A percentile compares a stretch with the other conserved stretches of the same genome.
phyloP scores from a whole-genome alignment of 257 asterid genomes.

The Solanum pimpinellifolium region DNA sequence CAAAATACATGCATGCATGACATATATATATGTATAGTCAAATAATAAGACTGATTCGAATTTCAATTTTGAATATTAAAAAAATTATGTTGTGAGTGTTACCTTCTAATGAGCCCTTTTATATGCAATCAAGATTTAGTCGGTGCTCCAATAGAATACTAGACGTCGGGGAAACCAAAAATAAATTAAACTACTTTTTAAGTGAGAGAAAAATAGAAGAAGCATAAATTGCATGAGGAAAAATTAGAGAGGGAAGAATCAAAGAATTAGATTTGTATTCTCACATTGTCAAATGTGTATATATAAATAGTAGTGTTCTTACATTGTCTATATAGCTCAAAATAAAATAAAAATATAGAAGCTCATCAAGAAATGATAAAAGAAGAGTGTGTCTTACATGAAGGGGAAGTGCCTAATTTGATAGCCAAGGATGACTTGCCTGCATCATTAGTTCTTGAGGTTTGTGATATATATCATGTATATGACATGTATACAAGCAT shows the following conservation, averaged over 20 bases:
- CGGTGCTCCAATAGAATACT: accelerated
- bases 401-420: slow-evolving; percentile 27
- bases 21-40: background rate
- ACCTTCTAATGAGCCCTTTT: accelerated
- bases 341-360: background rate
- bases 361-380: background rate
- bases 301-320: background rate
- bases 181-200: background rate
- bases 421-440: slow-evolving; percentile 85
- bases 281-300: background rate
- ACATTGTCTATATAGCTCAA: background rate
- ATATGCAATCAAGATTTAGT: too few relatives aligned
- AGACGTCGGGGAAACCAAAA: accelerated
- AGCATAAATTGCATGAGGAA: background rate
- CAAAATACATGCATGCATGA: background rate
- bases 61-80: too few relatives aligned
- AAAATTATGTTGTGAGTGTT: accelerated
- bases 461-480: background rate
- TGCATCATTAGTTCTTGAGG: slow-evolving; percentile 3
- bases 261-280: background rate
- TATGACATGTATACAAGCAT: background rate
- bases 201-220: background rate
- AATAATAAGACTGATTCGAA: background rate
- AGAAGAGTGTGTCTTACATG: slow-evolving; percentile 23
- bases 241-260: background rate